A percentile compares a stretch with the other conserved stretches of the same genome.
Evolutionary conservation across 768 basidiomycete species (phyloP).

Genomic region (Lactarius deliciosus): DNA sequence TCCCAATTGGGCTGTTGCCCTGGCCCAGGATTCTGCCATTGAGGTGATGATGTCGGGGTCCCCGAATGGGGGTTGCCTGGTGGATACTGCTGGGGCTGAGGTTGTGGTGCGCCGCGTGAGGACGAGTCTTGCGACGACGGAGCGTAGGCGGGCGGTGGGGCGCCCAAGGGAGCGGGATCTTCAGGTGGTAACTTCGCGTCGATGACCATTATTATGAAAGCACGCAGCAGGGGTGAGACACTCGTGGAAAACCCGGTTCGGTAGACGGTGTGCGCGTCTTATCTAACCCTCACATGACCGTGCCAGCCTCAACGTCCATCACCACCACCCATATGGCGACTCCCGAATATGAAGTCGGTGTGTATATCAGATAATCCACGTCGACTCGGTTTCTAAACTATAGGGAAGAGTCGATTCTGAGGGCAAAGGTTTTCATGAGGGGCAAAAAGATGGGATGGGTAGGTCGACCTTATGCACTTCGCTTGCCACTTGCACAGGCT

Average conservation of each 20-base stretch:
- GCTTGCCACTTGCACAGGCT: neutral
- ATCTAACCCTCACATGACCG: constrained; percentile 28
- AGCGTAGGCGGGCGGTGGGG: constrained; percentile 26
- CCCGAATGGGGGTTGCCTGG: neutral
- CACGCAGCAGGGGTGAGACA: neutral
- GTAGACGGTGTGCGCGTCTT: constrained; percentile 10
- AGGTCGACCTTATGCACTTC: neutral
- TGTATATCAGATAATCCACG: neutral
- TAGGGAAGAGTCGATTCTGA: constrained; percentile 24
- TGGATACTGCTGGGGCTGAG: constrained; percentile 14
- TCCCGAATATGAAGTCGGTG: constrained; percentile 31
- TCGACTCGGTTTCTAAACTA: neutral
- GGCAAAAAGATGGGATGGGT: constrained; percentile 31
- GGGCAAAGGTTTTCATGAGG: constrained; percentile 30
- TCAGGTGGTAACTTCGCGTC: constrained; percentile 23
- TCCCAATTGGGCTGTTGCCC: constrained; percentile 18
- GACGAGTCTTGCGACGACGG: neutral
- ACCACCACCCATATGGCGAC: constrained; percentile 9
- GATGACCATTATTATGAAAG: constrained; percentile 23
- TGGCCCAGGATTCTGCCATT: constrained; percentile 11
- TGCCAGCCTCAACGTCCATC: constrained; percentile 5
- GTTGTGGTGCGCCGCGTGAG: neutral
- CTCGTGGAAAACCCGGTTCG: neutral
- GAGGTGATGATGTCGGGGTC: constrained; percentile 1
- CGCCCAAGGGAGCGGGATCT: constrained; percentile 5